phyloP scores from a whole-genome alignment of 2,329 filamentous ascomycete species.

The Sporothrix sp. region DNA sequence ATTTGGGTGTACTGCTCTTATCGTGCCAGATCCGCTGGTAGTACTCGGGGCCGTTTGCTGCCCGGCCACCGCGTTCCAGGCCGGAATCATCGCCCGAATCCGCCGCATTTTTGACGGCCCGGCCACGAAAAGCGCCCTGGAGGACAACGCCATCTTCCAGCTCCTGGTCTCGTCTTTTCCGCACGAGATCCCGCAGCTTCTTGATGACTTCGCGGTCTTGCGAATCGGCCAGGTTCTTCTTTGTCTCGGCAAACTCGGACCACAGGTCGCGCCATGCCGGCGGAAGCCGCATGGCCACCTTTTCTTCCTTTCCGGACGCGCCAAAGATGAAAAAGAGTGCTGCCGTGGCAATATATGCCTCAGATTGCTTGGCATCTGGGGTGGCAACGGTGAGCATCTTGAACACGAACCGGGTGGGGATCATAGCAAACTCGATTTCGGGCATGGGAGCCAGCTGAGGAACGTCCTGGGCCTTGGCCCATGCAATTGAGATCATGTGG shows the following conservation, averaged over 20 bases:
- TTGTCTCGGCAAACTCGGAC: constrained; percentile 62
- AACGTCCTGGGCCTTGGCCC: constrained; percentile 63
- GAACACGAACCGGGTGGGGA: constrained; percentile 49
- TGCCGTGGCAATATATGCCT: constrained; percentile 72
- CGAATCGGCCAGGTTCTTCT: constrained; percentile 60
- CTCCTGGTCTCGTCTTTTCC: constrained; percentile 57
- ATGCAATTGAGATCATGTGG: constrained; percentile 63
- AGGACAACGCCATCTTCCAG: constrained; percentile 66
- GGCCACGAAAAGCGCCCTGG: constrained; percentile 63
- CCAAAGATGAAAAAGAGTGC: constrained; percentile 76
- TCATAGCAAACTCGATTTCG: constrained; percentile 36
- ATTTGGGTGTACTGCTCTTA: constrained; percentile 49
- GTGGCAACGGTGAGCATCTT: constrained; percentile 69
- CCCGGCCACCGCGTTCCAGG: constrained; percentile 33
- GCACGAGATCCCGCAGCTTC: constrained; percentile 59
- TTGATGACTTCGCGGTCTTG: constrained; percentile 60
- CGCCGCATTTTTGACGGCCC: constrained; percentile 41
- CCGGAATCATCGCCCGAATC: constrained; percentile 25
- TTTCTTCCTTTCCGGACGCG: constrained; percentile 73
- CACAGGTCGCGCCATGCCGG: constrained; percentile 77
- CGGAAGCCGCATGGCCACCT: constrained; percentile 68
- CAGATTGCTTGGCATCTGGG: constrained; percentile 69
- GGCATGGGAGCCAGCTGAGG: constrained; percentile 28
- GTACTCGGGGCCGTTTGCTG: constrained; percentile 34
- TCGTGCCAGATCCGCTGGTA: constrained; percentile 51